These are phyloP conservation scores for Auxenochlorella protothecoides DNA, from an alignment of 139 green algal species.

Conservation along the genomic window DNA sequence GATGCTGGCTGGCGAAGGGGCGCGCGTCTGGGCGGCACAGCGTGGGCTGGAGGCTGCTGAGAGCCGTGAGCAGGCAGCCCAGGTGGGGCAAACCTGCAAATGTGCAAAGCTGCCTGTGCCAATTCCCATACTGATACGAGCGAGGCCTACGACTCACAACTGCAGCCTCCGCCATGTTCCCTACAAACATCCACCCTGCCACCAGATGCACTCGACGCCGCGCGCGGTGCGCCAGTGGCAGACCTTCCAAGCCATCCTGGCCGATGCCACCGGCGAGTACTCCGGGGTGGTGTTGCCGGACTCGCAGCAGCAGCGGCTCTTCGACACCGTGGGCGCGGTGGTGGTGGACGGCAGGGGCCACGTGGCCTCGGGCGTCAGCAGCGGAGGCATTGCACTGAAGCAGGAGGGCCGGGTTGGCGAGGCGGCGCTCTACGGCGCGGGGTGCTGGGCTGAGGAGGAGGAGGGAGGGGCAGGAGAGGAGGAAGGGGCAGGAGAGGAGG, in stretches of 20 bases:
- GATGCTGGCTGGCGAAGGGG: too few species aligned
- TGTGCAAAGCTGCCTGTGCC: too few species aligned
- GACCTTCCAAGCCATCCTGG: background rate
- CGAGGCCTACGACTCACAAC: too few species aligned
- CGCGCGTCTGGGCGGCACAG: too few species aligned
- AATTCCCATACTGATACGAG: too few species aligned
- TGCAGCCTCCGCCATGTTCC: too few species aligned
- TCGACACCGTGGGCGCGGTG: slow-evolving; percentile 64
- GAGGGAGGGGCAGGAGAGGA: background rate
- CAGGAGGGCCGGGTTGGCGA: slow-evolving; percentile 61
- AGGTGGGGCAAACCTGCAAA: too few species aligned
- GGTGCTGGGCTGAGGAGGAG: slow-evolving; percentile 59
- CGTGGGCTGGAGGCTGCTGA: too few species aligned
- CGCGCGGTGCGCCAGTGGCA: background rate
- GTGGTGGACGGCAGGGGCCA: slow-evolving; percentile 40
- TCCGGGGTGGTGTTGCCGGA: background rate
- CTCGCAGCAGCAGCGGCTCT: slow-evolving; percentile 6
- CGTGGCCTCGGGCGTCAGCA: slow-evolving; percentile 64
- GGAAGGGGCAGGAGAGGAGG: background rate
- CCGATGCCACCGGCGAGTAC: background rate
- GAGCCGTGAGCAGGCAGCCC: too few species aligned
- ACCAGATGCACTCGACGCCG: background rate
- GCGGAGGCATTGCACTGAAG: slow-evolving; percentile 76
- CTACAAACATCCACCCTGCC: too few species aligned
- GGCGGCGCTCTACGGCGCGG: slow-evolving; percentile 60